A percentile compares a stretch with the other conserved stretches of the same genome.
Conservation (phyloP, 176 grass and related monocot species). For the Metroxylon sagu region DNA sequence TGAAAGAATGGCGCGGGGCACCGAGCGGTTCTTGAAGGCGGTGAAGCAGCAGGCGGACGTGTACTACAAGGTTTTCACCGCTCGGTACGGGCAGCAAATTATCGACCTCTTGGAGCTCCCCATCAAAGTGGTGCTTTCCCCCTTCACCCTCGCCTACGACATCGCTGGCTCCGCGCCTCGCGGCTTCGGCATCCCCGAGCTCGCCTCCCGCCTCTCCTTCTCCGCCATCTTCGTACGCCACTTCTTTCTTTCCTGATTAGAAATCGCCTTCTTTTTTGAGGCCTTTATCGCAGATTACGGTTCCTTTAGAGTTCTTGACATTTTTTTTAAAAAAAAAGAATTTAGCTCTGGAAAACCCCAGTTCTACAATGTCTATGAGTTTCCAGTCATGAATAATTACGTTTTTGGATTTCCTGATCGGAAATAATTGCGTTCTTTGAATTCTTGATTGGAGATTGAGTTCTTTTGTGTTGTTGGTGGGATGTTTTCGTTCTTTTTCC, state of each 20-base stretch:
- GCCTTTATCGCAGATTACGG: too few relatives aligned
- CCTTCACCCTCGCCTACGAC: constrained; percentile 20
- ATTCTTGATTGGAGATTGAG: too few relatives aligned
- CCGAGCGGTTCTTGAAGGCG: constrained; percentile 24
- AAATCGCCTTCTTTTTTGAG: too few relatives aligned
- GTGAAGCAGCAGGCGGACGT: constrained; percentile 12
- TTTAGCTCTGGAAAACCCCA: too few relatives aligned
- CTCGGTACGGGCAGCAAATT: constrained; percentile 16
- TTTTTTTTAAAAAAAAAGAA: too few relatives aligned
- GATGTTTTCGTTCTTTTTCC: too few relatives aligned
- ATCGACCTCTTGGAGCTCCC: constrained; percentile 24
- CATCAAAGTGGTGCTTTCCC: constrained; percentile 10
- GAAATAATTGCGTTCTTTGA: too few relatives aligned
- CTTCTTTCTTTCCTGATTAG: background rate
- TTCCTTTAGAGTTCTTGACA: too few relatives aligned
- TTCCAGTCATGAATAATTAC: too few relatives aligned
- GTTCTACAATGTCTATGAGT: too few relatives aligned
- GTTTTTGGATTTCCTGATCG: too few relatives aligned
- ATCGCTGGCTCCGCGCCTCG: constrained; percentile 20
- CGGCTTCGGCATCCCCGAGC: constrained; percentile 22
- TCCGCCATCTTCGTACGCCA: constrained; percentile 23
- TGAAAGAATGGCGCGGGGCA: constrained; percentile 11
- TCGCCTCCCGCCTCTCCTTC: constrained; percentile 26
- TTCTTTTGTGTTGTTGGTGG: too few relatives aligned
- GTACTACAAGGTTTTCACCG: constrained; percentile 14